Evolutionary conservation across 768 basidiomycete species (phyloP).

Genomic region (Nidularia pulvinata): DNA sequence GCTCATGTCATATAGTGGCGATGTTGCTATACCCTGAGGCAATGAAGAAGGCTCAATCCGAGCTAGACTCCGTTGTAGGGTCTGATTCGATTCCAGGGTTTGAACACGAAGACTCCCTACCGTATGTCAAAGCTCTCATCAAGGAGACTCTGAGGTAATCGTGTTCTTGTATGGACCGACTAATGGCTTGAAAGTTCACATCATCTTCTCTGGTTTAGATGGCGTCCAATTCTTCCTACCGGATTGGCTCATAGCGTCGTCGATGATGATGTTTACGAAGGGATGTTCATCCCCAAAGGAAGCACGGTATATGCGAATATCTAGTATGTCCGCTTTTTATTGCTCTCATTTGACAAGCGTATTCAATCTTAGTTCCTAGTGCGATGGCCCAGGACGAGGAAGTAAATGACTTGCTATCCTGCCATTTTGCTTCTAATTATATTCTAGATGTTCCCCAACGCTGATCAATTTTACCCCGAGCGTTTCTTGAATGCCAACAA

Average conservation of each 20-base stretch:
- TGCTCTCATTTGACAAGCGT: background rate
- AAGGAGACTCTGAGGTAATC: slow-evolving; percentile 7
- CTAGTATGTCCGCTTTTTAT: background rate
- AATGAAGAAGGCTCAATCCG: slow-evolving; percentile 19
- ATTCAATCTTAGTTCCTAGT: background rate
- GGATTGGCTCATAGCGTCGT: slow-evolving; percentile 20
- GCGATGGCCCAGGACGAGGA: background rate
- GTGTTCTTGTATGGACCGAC: no score
- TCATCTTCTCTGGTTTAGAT: no score
- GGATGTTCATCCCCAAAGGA: slow-evolving; percentile 26
- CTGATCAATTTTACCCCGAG: slow-evolving; percentile 18
- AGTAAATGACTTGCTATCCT: background rate
- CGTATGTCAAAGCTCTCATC: background rate
- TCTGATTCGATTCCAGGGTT: slow-evolving; percentile 15
- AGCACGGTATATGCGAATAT: slow-evolving; percentile 2
- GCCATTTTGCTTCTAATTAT: no score
- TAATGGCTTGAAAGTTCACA: no score
- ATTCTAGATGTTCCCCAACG: slow-evolving; percentile 18
- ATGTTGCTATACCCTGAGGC: slow-evolving; percentile 19
- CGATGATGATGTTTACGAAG: slow-evolving; percentile 25
- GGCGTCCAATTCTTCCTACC: slow-evolving; percentile 7
- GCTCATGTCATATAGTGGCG: slow-evolving; percentile 9
- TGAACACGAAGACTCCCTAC: slow-evolving; percentile 7
- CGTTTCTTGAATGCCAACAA: slow-evolving; percentile 13
- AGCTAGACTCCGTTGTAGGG: slow-evolving; percentile 20